These are phyloP conservation scores for Ogataea corticis DNA, from an alignment of 805 yeast species.

Conservation along the genomic window DNA sequence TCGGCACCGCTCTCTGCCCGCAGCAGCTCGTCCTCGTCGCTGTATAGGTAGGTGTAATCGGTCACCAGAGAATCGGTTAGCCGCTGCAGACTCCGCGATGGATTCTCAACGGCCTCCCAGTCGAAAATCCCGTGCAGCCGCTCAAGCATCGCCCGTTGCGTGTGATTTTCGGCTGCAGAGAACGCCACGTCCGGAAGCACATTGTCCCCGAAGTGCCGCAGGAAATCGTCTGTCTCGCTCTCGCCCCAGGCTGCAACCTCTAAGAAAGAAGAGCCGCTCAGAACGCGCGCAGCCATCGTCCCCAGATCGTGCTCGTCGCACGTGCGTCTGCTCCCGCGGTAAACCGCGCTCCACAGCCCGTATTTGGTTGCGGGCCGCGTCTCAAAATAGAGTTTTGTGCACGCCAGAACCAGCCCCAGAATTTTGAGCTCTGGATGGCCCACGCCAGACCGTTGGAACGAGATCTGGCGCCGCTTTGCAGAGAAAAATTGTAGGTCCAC, in stretches of 20 bases:
- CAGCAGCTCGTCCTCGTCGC: slow-evolving; percentile 17
- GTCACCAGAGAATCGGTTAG: slow-evolving; percentile 7
- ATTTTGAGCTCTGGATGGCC: slow-evolving; percentile 42
- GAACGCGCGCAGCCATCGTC: slow-evolving; percentile 17
- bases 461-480: neutral
- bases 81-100: neutral
- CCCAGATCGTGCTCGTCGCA: slow-evolving; percentile 15
- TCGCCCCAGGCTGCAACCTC: slow-evolving; percentile 50
- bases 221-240: slow-evolving; percentile 45
- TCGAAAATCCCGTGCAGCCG: slow-evolving; percentile 19
- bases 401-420: slow-evolving; percentile 34
- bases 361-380: slow-evolving; percentile 20
- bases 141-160: slow-evolving; percentile 14
- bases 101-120: slow-evolving; percentile 1
- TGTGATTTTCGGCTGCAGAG: slow-evolving; percentile 11
- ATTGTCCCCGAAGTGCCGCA: slow-evolving; percentile 48
- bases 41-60: slow-evolving; percentile 18
- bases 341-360: slow-evolving; percentile 31
- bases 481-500: slow-evolving; percentile 13
- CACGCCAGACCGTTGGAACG: slow-evolving; percentile 5
- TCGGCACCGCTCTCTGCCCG: neutral
- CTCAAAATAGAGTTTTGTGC: slow-evolving; percentile 36
- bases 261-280: slow-evolving; percentile 30
- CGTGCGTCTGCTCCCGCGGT: slow-evolving; percentile 5
- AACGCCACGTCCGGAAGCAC: slow-evolving; percentile 14